Percentiles rank a stretch among this genome's conserved stretches.
These are phyloP conservation scores for Danielia reshetovae DNA, from an alignment of 805 yeast genomes.

Conservation along the genomic window DNA sequence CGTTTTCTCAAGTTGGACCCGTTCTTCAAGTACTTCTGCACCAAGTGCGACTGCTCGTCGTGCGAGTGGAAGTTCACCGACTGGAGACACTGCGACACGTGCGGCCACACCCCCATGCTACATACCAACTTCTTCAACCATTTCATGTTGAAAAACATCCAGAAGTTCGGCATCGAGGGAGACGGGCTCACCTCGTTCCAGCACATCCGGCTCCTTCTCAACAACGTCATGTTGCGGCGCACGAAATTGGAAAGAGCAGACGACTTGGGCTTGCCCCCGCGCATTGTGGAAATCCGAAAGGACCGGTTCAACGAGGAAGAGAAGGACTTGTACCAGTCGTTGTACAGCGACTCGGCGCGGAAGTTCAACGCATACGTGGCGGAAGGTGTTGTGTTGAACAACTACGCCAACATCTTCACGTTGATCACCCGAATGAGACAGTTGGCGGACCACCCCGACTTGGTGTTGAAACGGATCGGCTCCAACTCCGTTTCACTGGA, in stretches of 20 bases:
- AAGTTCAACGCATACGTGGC: constrained; percentile 90
- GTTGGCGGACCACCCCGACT: constrained; percentile 96
- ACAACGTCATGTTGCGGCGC: constrained; percentile 85
- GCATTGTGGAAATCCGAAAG: constrained; percentile 83
- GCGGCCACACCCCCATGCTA: constrained; percentile 92
- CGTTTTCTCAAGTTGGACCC: constrained; percentile 83
- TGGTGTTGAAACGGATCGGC: constrained; percentile 72
- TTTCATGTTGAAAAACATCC: constrained; percentile 91
- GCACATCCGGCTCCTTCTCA: constrained; percentile 68
- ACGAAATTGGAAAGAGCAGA: constrained; percentile 96
- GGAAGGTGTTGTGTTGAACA: constrained; percentile 93
- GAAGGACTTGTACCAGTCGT: constrained; percentile 82
- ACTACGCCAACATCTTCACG: constrained; percentile 95
- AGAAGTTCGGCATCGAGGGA: constrained; percentile 75
- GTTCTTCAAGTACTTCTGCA: constrained; percentile 84
- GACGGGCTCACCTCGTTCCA: constrained; percentile 77
- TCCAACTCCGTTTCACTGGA: constrained; percentile 34
- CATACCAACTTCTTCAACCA: constrained; percentile 96
- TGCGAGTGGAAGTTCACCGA: constrained; percentile 82
- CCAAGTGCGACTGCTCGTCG: constrained; percentile 84
- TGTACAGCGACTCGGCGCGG: constrained; percentile 82
- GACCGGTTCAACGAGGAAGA: constrained; percentile 93
- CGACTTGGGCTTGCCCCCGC: constrained; percentile 95
- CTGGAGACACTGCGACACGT: constrained; percentile 75
- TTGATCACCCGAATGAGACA: constrained; percentile 97